A percentile compares a stretch with the other conserved stretches of the same genome.
These are phyloP conservation scores for Mariannaea elegans DNA, from an alignment of 2,329 filamentous ascomycete species.

Conservation along the genomic window DNA sequence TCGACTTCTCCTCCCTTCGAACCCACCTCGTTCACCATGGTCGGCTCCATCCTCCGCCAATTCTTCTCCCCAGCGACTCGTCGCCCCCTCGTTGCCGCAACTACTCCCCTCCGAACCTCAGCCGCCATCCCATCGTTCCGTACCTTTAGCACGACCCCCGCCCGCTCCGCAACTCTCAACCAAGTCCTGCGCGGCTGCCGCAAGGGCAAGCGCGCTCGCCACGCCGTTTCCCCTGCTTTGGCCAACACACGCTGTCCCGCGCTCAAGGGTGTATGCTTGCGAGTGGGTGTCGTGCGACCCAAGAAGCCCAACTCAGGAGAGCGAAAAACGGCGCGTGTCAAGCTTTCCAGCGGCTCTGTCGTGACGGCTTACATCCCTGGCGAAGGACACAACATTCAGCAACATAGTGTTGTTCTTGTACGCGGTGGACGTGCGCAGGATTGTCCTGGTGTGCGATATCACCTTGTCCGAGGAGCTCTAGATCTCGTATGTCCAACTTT, in stretches of 20 bases:
- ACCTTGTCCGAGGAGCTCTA: conserved; percentile 87
- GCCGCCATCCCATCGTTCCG: conserved; percentile 41
- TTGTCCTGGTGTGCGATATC: conserved; percentile 98
- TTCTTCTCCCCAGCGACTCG: conserved; percentile 46
- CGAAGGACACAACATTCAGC: conserved; percentile 98
- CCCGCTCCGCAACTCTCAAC: conserved; percentile 72
- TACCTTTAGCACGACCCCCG: conserved; percentile 66
- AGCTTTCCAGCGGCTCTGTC: conserved; percentile 85
- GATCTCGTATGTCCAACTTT: conserved; percentile 77
- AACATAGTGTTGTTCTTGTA: conserved; percentile 98
- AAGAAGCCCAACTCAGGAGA: conserved; percentile 99
- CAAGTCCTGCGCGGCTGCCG: conserved; percentile 82
- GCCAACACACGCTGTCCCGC: conserved; percentile 73
- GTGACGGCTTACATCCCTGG: conserved; percentile 96
- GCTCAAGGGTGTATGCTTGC: conserved; percentile 95
- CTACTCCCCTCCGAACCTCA: conserved; percentile 40
- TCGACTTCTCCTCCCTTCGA: background rate
- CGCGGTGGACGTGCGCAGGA: conserved; percentile 92
- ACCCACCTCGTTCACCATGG: conserved; percentile 45
- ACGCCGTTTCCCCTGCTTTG: conserved; percentile 88
- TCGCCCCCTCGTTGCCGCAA: conserved; percentile 37
- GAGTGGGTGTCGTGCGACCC: conserved; percentile 91
- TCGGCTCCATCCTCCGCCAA: conserved; percentile 46
- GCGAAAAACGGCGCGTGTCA: conserved; percentile 91
- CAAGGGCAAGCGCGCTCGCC: conserved; percentile 80